Conservation (phyloP, 768 basidiomycete genomes). For the Suillus paluster region DNA sequence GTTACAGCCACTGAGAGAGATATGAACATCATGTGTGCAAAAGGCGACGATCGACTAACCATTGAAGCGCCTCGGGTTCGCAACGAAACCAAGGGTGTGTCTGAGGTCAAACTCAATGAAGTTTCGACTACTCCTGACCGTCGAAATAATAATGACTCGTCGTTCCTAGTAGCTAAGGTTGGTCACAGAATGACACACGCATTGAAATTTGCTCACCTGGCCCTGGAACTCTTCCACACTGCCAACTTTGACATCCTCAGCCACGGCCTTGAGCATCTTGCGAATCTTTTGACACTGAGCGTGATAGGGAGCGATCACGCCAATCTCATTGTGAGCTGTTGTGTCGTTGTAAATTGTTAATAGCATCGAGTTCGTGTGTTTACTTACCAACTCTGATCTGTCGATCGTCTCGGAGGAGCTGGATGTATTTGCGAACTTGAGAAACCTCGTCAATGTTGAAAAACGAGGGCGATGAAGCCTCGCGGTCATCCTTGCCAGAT, state of each 20-base stretch:
- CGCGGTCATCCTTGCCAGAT: constrained; percentile 65
- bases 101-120: constrained; percentile 32
- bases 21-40: neutral
- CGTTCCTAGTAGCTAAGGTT: constrained; percentile 34
- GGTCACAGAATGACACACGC: neutral
- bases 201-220: constrained; percentile 40
- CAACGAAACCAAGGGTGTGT: constrained; percentile 41
- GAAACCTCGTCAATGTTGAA: constrained; percentile 68
- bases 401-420: constrained; percentile 38
- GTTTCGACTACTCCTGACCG: constrained; percentile 40
- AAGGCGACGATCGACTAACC: constrained; percentile 27
- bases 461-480: constrained; percentile 69
- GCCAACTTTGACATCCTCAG: constrained; percentile 56
- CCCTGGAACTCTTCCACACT: constrained; percentile 73
- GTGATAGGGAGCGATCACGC: constrained; percentile 65
- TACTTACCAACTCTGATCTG: constrained; percentile 47
- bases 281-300: constrained; percentile 60
- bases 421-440: constrained; percentile 53
- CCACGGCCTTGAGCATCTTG: constrained; percentile 33
- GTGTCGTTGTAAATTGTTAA: constrained; percentile 7
- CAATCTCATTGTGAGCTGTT: constrained; percentile 56
- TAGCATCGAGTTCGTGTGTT: neutral
- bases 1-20: constrained; percentile 57
- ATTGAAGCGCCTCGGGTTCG: constrained; percentile 42
- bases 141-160: constrained; percentile 44